Evolutionary conservation across 1,139 yeast genomes (phyloP), one percentile per base, ranked within the genome.

Genomic region (Taphrina pruni): DNA sequence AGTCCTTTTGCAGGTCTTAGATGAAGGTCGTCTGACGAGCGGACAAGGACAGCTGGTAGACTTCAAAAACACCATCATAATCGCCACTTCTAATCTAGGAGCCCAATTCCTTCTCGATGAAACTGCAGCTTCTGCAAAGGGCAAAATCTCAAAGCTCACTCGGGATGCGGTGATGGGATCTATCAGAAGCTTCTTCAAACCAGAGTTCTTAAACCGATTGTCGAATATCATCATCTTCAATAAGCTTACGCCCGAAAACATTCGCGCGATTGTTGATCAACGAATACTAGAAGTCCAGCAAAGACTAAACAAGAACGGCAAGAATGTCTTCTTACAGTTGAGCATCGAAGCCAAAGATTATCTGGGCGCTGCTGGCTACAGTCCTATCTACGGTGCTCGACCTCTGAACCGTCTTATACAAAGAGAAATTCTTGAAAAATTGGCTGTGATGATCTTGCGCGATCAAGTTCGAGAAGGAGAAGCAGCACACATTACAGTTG

Each of bases 11-110:
- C 99, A 94, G 78, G 86, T 94, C 79, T 83, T 94, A 72, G 99
- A 95, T 77, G 99, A 95, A 79, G 99, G 99, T 76, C 87, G 97
- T 80, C 87, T 95, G 70, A 90, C 97, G 36, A 89, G 97, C 35
- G 91, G 97, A 66, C 92, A 90, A 77, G 99, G 99, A 76, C 92
- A 93, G 76, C 87, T 91, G 46, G 89, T 95, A 74, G 93, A 93
- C 80, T 92, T 97, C 74, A 88, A 97, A 69, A 94, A 94, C 80
- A 86, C 94, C 68, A 91, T 94, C 74, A 86, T 94, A 73, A 93
- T 94, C 73, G 91, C 95, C 97, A 95, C 99, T 0, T 93, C 98
- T 32, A 95, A 94, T 79, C 85, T 95, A 77, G 99, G 99, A 74
- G 98, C 99, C 12, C 91, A 91, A 77, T 92, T 82, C 77, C 89